A percentile compares a stretch with the other conserved stretches of the same genome.
Conservation (phyloP, 2,329 filamentous ascomycete species). For the Elsinoe necatrix region DNA sequence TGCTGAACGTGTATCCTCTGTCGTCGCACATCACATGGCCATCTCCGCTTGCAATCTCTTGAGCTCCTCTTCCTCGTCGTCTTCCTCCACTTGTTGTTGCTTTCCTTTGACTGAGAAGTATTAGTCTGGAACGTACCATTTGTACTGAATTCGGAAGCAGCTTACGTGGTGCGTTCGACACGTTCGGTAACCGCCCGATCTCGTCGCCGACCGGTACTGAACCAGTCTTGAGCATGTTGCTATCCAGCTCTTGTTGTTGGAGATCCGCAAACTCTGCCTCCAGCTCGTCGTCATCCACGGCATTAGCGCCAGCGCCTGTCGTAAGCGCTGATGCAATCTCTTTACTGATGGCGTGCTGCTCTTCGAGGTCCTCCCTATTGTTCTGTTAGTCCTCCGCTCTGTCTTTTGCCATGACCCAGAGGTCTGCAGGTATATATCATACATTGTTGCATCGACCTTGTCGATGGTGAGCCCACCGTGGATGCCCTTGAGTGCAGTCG, state of each 20-base stretch:
- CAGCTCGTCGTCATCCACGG: conserved; percentile 77
- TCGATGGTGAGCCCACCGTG: conserved; percentile 85
- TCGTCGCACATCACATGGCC: conserved; percentile 62
- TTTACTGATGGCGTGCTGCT: conserved; percentile 87
- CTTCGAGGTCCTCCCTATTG: conserved; percentile 73
- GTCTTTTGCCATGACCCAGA: neutral
- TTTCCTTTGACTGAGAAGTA: conserved; percentile 38
- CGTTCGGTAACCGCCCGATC: conserved; percentile 67
- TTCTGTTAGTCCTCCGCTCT: neutral
- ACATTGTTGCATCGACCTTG: conserved; percentile 94
- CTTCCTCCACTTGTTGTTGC: conserved; percentile 53
- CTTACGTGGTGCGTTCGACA: conserved; percentile 65
- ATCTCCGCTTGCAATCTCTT: conserved; percentile 92
- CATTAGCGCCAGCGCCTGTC: conserved; percentile 54
- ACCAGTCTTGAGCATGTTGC: conserved; percentile 86
- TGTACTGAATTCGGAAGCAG: conserved; percentile 13
- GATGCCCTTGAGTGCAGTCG: conserved; percentile 85
- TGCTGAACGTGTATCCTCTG: neutral
- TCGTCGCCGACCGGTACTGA: conserved; percentile 72
- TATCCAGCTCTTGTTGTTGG: conserved; percentile 87
- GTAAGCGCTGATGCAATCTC: conserved; percentile 86
- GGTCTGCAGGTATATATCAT: conserved; percentile 34
- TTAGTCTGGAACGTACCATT: neutral
- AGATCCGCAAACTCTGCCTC: conserved; percentile 76
- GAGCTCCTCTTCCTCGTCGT: conserved; percentile 93